Evolutionary conservation across 2,329 filamentous ascomycete genomes (phyloP).

Genomic region (Fusarium redolens): DNA sequence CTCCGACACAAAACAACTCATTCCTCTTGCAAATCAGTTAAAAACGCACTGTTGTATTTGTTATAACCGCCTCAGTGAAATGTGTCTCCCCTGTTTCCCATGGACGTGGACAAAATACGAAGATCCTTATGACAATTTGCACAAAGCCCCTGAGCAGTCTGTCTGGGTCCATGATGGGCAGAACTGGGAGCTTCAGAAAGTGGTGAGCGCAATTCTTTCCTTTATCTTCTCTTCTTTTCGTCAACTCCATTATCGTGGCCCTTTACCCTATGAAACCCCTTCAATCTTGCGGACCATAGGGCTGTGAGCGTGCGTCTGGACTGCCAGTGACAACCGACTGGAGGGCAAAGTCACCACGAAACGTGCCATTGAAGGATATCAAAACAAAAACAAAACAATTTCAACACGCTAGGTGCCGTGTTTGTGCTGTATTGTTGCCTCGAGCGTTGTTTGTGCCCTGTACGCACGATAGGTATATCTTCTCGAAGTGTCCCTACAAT

Average conservation of each 20-base stretch:
- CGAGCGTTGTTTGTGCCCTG: neutral
- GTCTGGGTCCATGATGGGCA: slow-evolving; percentile 55
- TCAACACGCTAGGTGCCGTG: neutral
- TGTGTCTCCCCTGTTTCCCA: slow-evolving; percentile 67
- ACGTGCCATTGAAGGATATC: neutral
- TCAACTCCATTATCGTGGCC: neutral
- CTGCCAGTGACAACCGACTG: slow-evolving; percentile 18
- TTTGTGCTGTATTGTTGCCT: neutral
- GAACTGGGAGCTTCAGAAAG: slow-evolving; percentile 52
- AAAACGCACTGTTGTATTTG: accelerated
- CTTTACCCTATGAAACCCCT: neutral
- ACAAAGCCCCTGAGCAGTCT: slow-evolving; percentile 54
- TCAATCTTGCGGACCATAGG: neutral
- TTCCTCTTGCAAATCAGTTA: neutral
- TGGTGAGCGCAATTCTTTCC: slow-evolving; percentile 50
- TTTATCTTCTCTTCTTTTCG: neutral
- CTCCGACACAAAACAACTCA: neutral
- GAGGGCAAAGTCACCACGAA: neutral
- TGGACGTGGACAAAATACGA: slow-evolving; percentile 62
- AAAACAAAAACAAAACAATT: neutral
- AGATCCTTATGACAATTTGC: slow-evolving; percentile 52
- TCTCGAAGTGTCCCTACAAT: neutral
- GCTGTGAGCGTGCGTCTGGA: neutral
- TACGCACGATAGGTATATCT: neutral
- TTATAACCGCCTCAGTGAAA: slow-evolving; percentile 34